Evolutionary conservation across 352 stramenopile species (phyloP), one percentile per base, ranked within the genome.

Genomic region (Globisporangium barbulae): DNA sequence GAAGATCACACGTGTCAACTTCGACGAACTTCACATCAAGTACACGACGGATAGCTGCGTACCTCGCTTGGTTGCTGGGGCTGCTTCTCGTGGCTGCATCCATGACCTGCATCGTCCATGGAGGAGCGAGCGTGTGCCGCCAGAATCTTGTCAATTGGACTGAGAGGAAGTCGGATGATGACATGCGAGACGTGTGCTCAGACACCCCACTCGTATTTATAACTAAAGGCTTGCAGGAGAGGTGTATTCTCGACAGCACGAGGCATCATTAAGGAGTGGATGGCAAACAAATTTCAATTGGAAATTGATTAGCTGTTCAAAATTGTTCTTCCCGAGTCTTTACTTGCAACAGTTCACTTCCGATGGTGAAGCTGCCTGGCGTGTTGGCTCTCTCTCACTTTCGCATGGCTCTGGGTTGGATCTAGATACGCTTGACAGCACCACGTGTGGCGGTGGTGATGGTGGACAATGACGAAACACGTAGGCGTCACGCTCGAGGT

Each of bases 351-450:
- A 61, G 10, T 30, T 39, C 55, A 61, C 55, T 61, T 61, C 55
- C 55, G 55, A 61, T 52, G 55, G 55, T 52, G 55, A 61, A 13
- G 55, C 37, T 61, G 55, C 35, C 44, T 61, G 55, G 31, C 2
- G 17, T 48, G 42, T 48, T 48, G 42, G 42, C 42, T 48, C 19
- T 48, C 19, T 6, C 30, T 48, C 31, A 5, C 37, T 41, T 31
- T 58, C 49, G 25, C 49, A 55, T 35, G 25, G 49, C 49, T 55
- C 49, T 48, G 42, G 42, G 17, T 48, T 48, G 42, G 17, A 41
- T 13, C 15, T 41, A 41, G 35, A 41, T 41, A 41, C 35, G 15
- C 35, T 41, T 41, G 35, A 19, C 35, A 9, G 35, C 9, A 41
- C 35, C 35, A 41, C 35, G 1, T 3, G 9, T 41, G 35, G 35